Base-by-base conservation (phyloP, 441 rosid genomes). In the Rhodomyrtus psidioides region DNA sequence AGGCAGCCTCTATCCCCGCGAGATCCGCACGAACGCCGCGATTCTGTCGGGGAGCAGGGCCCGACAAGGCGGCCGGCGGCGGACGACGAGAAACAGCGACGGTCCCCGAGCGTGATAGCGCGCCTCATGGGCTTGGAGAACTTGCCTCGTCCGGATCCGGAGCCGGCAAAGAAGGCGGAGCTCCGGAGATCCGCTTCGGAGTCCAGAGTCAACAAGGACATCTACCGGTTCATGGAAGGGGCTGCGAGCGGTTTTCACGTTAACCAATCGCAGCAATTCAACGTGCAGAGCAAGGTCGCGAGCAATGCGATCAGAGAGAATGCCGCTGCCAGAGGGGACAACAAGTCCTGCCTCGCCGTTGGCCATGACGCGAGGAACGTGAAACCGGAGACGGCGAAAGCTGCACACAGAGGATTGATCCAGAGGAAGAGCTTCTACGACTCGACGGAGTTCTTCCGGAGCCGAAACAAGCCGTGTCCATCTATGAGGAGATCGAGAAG, bases 161-260 rank as follows among this genome's bases (percentile, higher is more conserved):
- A 90, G 21, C 92, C 90, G 39, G 85, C 74, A 4, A 87, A 90
- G 86, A 92, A 90, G 87, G 88, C 91, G 19, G 92, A 93, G 88
- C 94, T 96, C 6, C 93, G 98, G 90, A 94, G 99, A 95, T 96
- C 96, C 55, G 96, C 96, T 15, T 97, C 99, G 16, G 99, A 96
- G 90, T 96, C 99, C 4, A 91, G 98, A 84, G 94, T 92, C 87
- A 85, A 87, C 85, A 92, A 91, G 88, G 98, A 94, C 83, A 85
- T 90, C 46, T 92, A 91, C 82, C 90, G 93, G 24, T 94, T 95
- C 89, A 87, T 93, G 2, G 98, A 95, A 65, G 93, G 90, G 86
- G 49, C 49, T 49, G 1, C 49, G 49, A 87, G 84, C 86, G 91
- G 88, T 92, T 91, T 91, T 58, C 95, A 91, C 86, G 60, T 85